Evolutionary conservation across 164 flowering plant species (phyloP).

Genomic region (Amborella trichopoda): DNA sequence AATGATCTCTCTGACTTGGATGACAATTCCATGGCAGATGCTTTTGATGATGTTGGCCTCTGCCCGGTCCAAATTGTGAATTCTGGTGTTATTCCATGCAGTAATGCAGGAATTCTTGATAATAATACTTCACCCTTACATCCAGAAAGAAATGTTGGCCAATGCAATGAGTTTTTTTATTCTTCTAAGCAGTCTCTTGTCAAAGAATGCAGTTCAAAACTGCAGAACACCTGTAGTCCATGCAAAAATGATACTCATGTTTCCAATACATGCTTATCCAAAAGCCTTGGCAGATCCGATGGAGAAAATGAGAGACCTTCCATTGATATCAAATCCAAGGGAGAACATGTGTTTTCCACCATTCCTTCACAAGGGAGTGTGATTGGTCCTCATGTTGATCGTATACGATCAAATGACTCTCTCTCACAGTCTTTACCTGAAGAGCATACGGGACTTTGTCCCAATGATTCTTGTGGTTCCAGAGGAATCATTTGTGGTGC

Average conservation of each 20-base stretch:
- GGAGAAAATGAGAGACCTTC: conserved; percentile 9
- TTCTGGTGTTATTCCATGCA: background rate
- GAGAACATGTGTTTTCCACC: too few relatives aligned
- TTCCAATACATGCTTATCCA: conserved; percentile 28
- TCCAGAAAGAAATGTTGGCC: background rate
- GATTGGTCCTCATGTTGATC: too few relatives aligned
- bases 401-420: too few relatives aligned
- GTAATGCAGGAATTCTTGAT: background rate
- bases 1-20: conserved; percentile 54
- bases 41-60: conserved; percentile 68
- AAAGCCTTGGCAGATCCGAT: conserved; percentile 11
- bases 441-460: too few relatives aligned
- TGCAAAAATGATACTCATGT: conserved; percentile 19
- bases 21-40: conserved; percentile 46
- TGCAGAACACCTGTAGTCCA: conserved; percentile 6
- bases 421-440: too few relatives aligned
- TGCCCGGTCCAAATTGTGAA: conserved; percentile 5
- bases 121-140: background rate
- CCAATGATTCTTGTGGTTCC: too few relatives aligned
- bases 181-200: background rate
- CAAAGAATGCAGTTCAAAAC: conserved; percentile 10
- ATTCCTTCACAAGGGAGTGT: too few relatives aligned
- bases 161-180: too few relatives aligned
- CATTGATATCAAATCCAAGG: too few relatives aligned
- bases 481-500: too few relatives aligned